Evolutionary conservation across 2,329 filamentous ascomycete species (phyloP).

Genomic region (Penicillium sp.): DNA sequence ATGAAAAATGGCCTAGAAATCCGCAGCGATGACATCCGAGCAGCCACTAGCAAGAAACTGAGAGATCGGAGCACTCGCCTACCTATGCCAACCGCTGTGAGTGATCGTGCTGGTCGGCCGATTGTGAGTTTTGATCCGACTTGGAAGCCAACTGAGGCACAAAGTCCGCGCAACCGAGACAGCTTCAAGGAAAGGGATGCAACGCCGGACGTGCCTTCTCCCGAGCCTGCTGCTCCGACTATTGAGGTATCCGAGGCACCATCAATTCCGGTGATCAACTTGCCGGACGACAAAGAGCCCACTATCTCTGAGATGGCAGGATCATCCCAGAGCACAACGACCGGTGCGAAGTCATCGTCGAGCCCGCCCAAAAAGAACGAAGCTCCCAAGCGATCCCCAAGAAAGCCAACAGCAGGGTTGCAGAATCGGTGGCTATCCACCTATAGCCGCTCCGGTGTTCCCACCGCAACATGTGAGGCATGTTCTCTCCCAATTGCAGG

Average conservation of each 20-base stretch:
- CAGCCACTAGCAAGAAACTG: conserved; percentile 79
- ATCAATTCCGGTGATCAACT: conserved; percentile 43
- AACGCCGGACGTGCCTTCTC: too few species aligned
- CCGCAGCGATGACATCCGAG: conserved; percentile 74
- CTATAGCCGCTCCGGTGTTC: conserved; percentile 42
- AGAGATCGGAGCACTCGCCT: conserved; percentile 79
- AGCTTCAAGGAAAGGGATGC: too few species aligned
- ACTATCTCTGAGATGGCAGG: conserved; percentile 32
- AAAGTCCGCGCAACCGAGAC: too few species aligned
- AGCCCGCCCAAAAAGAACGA: conserved; percentile 16
- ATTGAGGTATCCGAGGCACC: conserved; percentile 37
- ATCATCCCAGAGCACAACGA: conserved; percentile 12
- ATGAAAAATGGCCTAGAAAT: too few species aligned
- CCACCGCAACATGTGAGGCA: conserved; percentile 69
- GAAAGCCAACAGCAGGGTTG: conserved; percentile 31
- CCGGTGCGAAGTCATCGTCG: too few species aligned
- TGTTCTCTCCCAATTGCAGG: conserved; percentile 80
- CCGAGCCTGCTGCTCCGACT: too few species aligned
- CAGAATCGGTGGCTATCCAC: conserved; percentile 31
- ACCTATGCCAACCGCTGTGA: conserved; percentile 81
- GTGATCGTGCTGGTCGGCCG: conserved; percentile 77
- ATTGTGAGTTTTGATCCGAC: conserved; percentile 93
- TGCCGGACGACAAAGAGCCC: conserved; percentile 40
- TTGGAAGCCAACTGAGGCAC: conserved; percentile 55
- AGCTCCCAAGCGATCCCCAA: too few species aligned